Evolutionary conservation across 805 yeast genomes (phyloP), one percentile per base, ranked within the genome.

Genomic region (Kluyveromyces lactis): DNA sequence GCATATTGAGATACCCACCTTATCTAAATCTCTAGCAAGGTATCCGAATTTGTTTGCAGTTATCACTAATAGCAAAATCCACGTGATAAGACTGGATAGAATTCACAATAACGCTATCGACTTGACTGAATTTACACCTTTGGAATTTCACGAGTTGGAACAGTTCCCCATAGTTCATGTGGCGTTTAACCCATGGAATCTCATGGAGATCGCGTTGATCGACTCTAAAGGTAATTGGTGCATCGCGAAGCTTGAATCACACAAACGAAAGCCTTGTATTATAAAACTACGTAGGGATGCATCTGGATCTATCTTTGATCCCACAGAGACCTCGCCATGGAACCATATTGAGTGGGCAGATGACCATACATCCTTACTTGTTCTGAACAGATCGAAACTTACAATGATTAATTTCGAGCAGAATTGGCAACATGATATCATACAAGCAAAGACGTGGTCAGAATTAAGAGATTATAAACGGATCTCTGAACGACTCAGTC

Each of bases 211-310:
- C 44, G 69, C 67, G 0, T 50, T 70, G 1, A 53, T 77, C 6
- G 86, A 79, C 50, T 48, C 63, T 1, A 62, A 64, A 27, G 86
- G 86, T 0, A 69, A 72, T 39, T 73, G 79, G 67, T 64, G 62
- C 2, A 31, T 70, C 1, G 71, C 70, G 51, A 42, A 63, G 23
- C 44, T 50, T 45, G 64, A 47, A 16, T 40, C 27, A 18, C 44
- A 28, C 18, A 45, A 42, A 15, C 44, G 38, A 13, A 32, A 41
- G 16, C 34, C 37, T 9, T 38, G 43, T 6, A 29, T 47, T 13
- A 24, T 48, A 6, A 42, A 39, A 10, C 61, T 29, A 7, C 31
- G 35, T 15, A 19, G 26, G 13, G 38, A 47, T 17, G 19, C 35
- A 7, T 33, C 42, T 13, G 65, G 64, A 2, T 39, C 64, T 6